Conservation (phyloP, 352 stramenopile species). For the Phytopythium ostracodes region DNA sequence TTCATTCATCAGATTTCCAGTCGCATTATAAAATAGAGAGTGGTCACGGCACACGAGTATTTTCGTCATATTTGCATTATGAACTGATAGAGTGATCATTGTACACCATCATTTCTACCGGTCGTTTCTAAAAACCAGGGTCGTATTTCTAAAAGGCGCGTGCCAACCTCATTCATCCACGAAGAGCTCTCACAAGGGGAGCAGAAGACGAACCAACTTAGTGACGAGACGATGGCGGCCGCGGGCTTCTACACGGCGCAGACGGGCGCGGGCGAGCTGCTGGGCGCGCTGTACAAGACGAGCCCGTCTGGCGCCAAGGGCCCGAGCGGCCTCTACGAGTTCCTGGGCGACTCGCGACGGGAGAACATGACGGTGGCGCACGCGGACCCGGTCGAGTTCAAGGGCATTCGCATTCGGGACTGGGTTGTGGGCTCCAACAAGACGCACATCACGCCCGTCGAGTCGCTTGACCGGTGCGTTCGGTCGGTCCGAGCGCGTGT, state of each 20-base stretch:
- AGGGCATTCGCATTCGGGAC: constrained; percentile 52
- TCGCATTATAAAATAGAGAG: too few relatives aligned
- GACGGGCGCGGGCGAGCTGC: constrained; percentile 42
- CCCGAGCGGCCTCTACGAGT: constrained; percentile 19
- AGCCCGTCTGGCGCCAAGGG: constrained; percentile 1
- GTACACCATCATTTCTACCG: too few relatives aligned
- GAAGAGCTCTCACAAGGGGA: not conserved
- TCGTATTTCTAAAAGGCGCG: not conserved
- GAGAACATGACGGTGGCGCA: constrained; percentile 34
- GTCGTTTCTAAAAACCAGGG: too few relatives aligned
- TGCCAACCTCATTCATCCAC: not conserved
- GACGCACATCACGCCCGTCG: constrained; percentile 77
- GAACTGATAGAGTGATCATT: too few relatives aligned
- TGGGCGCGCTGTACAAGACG: constrained; percentile 37
- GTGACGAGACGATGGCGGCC: constrained; percentile 15
- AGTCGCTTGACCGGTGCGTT: constrained; percentile 59
- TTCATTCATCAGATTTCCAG: too few relatives aligned
- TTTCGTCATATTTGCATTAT: too few relatives aligned
- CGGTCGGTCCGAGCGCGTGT: not conserved
- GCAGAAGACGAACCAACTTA: too few relatives aligned
- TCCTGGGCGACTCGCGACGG: constrained; percentile 46
- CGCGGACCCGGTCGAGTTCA: constrained; percentile 61
- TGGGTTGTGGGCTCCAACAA: constrained; percentile 80
- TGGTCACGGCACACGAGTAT: too few relatives aligned
- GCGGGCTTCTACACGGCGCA: constrained; percentile 52